Evolutionary conservation across 2,329 filamentous ascomycete species (phyloP).

Genomic region (Scedosporium minutisporum): DNA sequence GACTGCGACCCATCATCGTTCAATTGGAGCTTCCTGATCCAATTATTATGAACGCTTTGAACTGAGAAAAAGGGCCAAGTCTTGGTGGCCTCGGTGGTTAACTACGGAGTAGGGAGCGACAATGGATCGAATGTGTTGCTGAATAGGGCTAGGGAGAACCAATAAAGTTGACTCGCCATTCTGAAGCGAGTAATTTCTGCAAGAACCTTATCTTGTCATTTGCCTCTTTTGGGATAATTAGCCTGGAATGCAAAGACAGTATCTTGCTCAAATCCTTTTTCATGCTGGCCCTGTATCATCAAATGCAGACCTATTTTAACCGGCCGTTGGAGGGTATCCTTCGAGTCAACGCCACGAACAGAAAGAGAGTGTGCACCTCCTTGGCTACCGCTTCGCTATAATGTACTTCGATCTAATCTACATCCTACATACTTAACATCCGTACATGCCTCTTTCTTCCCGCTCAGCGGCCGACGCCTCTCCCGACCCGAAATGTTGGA

Average conservation of each 20-base stretch:
- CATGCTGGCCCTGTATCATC: background rate
- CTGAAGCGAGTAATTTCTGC: background rate
- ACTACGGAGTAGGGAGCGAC: background rate
- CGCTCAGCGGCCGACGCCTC: background rate
- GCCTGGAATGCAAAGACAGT: background rate
- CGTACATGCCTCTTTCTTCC: background rate
- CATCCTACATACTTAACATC: no score
- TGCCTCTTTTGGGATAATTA: background rate
- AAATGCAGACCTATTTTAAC: background rate
- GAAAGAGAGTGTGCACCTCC: no score
- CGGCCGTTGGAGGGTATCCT: background rate
- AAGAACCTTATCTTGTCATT: background rate
- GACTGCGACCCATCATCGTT: no score
- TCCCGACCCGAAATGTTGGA: slow-evolving; percentile 1
- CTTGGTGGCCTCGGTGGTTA: no score
- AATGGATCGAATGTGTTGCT: background rate
- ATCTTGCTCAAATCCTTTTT: background rate
- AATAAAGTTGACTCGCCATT: background rate
- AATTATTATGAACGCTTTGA: no score
- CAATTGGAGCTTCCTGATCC: no score
- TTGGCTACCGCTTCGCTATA: no score
- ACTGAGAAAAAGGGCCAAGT: background rate
- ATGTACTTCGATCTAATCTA: no score
- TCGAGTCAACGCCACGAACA: no score
- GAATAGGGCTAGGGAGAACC: background rate